Evolutionary conservation across 2,329 filamentous ascomycete species (phyloP).

Genomic region (Colletotrichum echinochloae): DNA sequence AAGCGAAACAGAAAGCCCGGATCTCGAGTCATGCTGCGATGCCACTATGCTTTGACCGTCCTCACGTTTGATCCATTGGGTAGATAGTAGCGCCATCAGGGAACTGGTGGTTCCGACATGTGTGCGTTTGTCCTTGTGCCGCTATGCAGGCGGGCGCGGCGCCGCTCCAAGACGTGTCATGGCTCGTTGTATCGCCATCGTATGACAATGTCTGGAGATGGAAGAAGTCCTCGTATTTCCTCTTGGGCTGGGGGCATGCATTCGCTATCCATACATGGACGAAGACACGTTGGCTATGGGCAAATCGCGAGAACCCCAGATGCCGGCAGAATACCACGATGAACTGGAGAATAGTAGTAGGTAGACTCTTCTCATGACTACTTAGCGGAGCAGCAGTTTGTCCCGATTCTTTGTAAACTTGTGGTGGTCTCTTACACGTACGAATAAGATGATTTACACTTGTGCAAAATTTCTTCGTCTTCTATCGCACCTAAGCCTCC

Average conservation of each 20-base stretch:
- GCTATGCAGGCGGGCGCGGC: neutral
- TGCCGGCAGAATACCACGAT: neutral
- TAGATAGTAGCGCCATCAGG: neutral
- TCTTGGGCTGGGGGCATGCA: neutral
- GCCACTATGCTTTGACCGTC: no score
- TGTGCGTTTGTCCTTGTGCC: neutral
- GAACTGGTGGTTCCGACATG: neutral
- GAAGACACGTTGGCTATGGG: neutral
- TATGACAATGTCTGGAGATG: neutral
- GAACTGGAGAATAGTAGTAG: no score
- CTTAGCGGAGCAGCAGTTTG: neutral
- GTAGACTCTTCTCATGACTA: neutral
- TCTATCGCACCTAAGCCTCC: neutral
- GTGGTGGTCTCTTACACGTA: neutral
- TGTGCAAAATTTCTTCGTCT: no score
- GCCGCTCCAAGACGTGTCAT: neutral
- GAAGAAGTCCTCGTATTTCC: neutral
- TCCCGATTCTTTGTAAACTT: neutral
- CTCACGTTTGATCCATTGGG: neutral
- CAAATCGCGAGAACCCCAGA: neutral
- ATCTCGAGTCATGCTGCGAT: neutral
- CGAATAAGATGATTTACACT: neutral
- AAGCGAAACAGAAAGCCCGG: no score
- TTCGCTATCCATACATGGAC: neutral
- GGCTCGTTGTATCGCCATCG: neutral